These are phyloP conservation scores for Penicillium goetzii DNA, from an alignment of 495 filamentous ascomycete species.

Conservation along the genomic window DNA sequence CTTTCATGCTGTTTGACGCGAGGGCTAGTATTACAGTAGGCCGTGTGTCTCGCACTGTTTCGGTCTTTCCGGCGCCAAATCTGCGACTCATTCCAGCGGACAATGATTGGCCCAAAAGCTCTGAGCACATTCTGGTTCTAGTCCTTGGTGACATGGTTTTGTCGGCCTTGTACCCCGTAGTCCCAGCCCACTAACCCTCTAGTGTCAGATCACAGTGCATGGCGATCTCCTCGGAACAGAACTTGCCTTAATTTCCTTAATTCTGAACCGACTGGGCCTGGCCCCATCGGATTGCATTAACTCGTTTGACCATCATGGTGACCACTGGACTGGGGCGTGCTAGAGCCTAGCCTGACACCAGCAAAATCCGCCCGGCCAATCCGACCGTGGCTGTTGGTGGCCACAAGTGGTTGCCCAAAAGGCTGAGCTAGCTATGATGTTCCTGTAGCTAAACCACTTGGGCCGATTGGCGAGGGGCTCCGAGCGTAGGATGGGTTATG, in stretches of 20 bases:
- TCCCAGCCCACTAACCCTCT: slow-evolving; percentile 1
- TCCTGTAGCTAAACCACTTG: slow-evolving; percentile 5
- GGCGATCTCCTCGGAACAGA: slow-evolving; percentile 22
- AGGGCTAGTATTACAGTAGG: background rate
- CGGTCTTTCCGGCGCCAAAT: background rate
- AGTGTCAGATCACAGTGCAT: slow-evolving; percentile 10
- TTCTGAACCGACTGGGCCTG: background rate
- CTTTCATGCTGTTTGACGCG: slow-evolving; percentile 8
- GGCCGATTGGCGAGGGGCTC: background rate
- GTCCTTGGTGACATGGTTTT: background rate
- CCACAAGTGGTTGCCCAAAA: background rate
- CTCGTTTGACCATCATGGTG: slow-evolving; percentile 13
- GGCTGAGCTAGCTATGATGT: background rate
- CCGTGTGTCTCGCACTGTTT: background rate
- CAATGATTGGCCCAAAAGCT: background rate
- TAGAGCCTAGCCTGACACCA: background rate
- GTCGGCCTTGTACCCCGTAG: background rate
- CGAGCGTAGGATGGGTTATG: background rate
- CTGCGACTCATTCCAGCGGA: background rate
- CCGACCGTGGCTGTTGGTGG: background rate
- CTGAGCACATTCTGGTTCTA: background rate
- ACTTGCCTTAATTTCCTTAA: slow-evolving; percentile 6
- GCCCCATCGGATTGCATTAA: slow-evolving; percentile 24
- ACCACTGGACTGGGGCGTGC: background rate
- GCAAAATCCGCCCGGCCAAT: background rate